Evolutionary conservation across 257 asterid species (phyloP), one percentile per base, ranked within the genome.

Genomic region (Nyctanthes arbortristis): DNA sequence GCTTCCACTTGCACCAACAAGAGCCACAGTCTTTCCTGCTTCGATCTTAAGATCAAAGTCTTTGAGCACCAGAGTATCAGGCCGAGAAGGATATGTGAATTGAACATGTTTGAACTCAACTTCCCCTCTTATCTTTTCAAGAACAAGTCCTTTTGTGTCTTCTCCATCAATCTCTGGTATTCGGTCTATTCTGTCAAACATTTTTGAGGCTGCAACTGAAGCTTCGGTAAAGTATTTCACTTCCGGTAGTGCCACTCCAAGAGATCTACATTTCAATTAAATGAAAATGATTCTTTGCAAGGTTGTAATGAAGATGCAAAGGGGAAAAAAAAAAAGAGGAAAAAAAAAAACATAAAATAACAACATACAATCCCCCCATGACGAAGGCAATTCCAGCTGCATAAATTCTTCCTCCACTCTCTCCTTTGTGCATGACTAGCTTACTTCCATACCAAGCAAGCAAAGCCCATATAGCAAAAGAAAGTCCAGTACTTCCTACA

Each of bases 361-460:
- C 1, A 6, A 86, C 97, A 8, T 72, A 92, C 97, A 89, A 59
- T 83, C 97, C 97, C 58, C 96, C 97, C 87, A 92, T 30, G 78
- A 92, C 89, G 13, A 89, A 87, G 55, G 96, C 82, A 78, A 92
- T 73, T 0, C 85, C 96, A 11, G 97, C 84, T 1, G 96, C 90
- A 70, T 92, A 89, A 71, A 92, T 81, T 72, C 84, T 83, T 16
- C 97, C 97, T 0, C 97, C 97, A 64, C 81, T 89, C 62, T 92
- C 96, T 27, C 97, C 96, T 61, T 76, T 89, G 74, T 89, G 80
- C 88, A 92, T 89, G 16, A 92, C 55, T 37, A 92, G 76, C 64
- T 60, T 90, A 39, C 96, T 92, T 20, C 97, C 97, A 57, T 92
- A 92, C 97, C 97, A 92, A 61, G 97, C 92, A 45, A 92, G 88